A percentile compares a stretch with the other conserved stretches of the same genome.
Conservation (phyloP, 345 rosid species). For the Viola odorata region DNA sequence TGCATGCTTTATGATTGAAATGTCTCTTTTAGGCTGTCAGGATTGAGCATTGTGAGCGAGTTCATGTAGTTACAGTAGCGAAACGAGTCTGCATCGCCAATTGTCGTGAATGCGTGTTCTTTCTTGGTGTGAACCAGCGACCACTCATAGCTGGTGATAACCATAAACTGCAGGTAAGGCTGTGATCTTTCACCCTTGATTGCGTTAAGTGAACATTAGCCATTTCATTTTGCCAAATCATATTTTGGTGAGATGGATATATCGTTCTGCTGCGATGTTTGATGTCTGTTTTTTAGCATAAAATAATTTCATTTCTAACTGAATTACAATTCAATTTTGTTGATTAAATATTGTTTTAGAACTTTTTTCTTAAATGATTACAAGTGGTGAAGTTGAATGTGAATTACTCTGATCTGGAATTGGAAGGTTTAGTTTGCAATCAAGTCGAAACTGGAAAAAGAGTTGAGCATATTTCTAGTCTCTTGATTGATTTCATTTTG, state of each 20-base stretch:
- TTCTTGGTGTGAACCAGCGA: constrained; percentile 94
- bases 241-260: too few species aligned
- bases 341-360: not conserved
- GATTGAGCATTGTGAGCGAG: constrained; percentile 98
- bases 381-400: too few species aligned
- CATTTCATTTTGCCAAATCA: not conserved
- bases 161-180: constrained; percentile 87
- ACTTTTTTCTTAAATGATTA: too few species aligned
- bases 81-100: constrained; percentile 90
- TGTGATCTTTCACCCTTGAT: not conserved
- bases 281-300: not conserved
- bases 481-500: too few species aligned
- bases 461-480: too few species aligned
- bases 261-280: not conserved
- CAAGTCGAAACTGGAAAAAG: too few species aligned
- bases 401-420: too few species aligned
- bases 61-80: constrained; percentile 85
- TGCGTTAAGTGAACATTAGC: not conserved
- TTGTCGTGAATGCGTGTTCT: constrained; percentile 95
- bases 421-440: too few species aligned
- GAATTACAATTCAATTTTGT: constrained; percentile 1
- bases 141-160: constrained; percentile 98
- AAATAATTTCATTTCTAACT: not conserved
- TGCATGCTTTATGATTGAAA: constrained; percentile 2
- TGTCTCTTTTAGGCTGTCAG: constrained; percentile 62